Evolutionary conservation across 495 filamentous ascomycete genomes (phyloP).

Genomic region (Penicillium arizonense): DNA sequence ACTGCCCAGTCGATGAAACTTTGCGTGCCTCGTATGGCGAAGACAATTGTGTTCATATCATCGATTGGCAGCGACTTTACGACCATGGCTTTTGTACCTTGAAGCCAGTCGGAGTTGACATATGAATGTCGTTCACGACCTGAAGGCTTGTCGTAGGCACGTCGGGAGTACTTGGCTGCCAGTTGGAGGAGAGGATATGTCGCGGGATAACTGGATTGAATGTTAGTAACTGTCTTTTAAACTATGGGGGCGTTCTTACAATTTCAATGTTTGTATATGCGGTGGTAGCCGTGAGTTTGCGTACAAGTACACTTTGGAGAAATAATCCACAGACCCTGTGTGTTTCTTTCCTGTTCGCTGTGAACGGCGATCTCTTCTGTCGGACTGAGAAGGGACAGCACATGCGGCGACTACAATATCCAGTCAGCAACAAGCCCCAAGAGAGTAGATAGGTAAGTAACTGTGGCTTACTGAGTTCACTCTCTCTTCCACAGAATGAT

Average conservation of each 20-base stretch:
- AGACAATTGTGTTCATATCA: slow-evolving; percentile 71
- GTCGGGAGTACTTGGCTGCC: slow-evolving; percentile 70
- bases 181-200: slow-evolving; percentile 72
- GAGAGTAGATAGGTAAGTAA: slow-evolving; percentile 12
- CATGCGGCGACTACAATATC: slow-evolving; percentile 25
- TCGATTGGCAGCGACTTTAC: slow-evolving; percentile 76
- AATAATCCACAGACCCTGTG: slow-evolving; percentile 47
- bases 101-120: slow-evolving; percentile 64
- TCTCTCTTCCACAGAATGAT: slow-evolving; percentile 60
- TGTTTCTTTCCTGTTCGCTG: slow-evolving; percentile 5
- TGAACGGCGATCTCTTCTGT: slow-evolving; percentile 11
- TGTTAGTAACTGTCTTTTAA: slow-evolving; percentile 13
- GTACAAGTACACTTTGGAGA: slow-evolving; percentile 76
- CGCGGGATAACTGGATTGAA: slow-evolving; percentile 52
- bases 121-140: slow-evolving; percentile 60
- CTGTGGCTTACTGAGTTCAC: slow-evolving; percentile 47
- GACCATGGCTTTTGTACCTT: slow-evolving; percentile 79
- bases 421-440: background rate
- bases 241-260: slow-evolving; percentile 44
- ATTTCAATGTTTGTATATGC: slow-evolving; percentile 59
- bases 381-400: slow-evolving; percentile 10
- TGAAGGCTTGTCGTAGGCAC: slow-evolving; percentile 64
- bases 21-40: slow-evolving; percentile 76
- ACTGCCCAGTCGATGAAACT: slow-evolving; percentile 83
- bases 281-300: slow-evolving; percentile 73